Evolutionary conservation across 805 yeast genomes (phyloP), one percentile per base, ranked within the genome.

Genomic region (Candida pini): DNA sequence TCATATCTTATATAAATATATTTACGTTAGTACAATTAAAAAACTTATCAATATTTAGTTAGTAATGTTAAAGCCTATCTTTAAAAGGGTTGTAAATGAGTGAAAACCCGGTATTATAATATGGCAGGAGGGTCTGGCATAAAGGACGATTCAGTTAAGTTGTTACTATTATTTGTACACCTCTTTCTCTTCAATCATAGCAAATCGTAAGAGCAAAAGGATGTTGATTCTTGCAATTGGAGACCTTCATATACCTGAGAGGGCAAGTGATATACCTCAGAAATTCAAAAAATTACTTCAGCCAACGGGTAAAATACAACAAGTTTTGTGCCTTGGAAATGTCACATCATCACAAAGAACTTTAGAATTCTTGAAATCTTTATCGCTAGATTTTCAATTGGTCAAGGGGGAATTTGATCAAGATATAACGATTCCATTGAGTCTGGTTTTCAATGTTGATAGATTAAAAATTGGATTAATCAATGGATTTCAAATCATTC

Each of bases 161-260:
- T n/a, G n/a, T n/a, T n/a, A n/a, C n/a, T n/a, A n/a, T n/a, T n/a
- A n/a, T n/a, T n/a, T n/a, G n/a, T n/a, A n/a, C n/a, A n/a, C n/a
- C n/a, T n/a, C n/a, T n/a, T n/a, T n/a, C n/a, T n/a, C n/a, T n/a
- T n/a, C n/a, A n/a, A n/a, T n/a, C n/a, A n/a, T n/a, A n/a, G n/a
- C n/a, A n/a, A n/a, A n/a, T n/a, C n/a, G n/a, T n/a, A n/a, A n/a
- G n/a, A n/a, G n/a, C n/a, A n/a, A n/a, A n/a, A n/a, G n/a, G n/a
- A 82, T 83, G 92, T 66, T 83, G 29, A 64, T 81, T 17, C 64
- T 90, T 28, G 94, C 94, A 3, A 76, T 90, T 43, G 95, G 96
- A 8, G 97, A 90, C 54, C 69, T 90, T 2, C 87, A 81, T 57
- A 82, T 90, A 21, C 98, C 98, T 2, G 88, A 86, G 37, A 66